Evolutionary conservation across 306 rosid species (phyloP).

Genomic region (Canavalia ensiformis): DNA sequence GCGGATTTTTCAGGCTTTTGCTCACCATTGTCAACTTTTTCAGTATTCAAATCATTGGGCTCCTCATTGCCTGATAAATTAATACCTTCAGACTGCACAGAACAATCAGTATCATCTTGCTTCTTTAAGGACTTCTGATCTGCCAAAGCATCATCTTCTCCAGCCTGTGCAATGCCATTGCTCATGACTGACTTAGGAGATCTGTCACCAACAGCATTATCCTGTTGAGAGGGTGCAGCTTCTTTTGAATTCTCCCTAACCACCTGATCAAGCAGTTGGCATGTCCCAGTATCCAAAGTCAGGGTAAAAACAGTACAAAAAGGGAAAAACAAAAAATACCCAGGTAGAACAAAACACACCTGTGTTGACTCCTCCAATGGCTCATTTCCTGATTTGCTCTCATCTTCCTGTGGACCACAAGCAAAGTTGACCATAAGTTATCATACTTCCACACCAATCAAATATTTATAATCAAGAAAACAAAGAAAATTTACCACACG

Average conservation of each 20-base stretch:
- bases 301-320: not conserved
- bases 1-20: conserved; percentile 49
- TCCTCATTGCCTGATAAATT: conserved; percentile 55
- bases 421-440: conserved; percentile 6
- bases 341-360: conserved; percentile 43
- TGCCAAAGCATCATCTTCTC: conserved; percentile 58
- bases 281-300: conserved; percentile 14
- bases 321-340: conserved; percentile 1
- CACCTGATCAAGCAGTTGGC: conserved; percentile 56
- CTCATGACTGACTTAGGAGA: conserved; percentile 63
- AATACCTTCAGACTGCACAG: conserved; percentile 54
- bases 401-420: conserved; percentile 60
- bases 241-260: conserved; percentile 53
- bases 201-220: conserved; percentile 51
- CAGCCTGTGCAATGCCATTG: conserved; percentile 68
- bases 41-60: conserved; percentile 55
- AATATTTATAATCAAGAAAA: conserved; percentile 25
- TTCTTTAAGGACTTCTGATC: conserved; percentile 60
- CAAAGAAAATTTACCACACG: conserved; percentile 55
- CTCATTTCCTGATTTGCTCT: conserved; percentile 59
- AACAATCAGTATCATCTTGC: conserved; percentile 55
- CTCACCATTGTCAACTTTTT: conserved; percentile 54
- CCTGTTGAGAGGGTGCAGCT: conserved; percentile 56
- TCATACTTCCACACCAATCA: not conserved
- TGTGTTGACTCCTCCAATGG: conserved; percentile 63